Evolutionary conservation across 352 stramenopile species (phyloP).

Genomic region (Globisporangium nagaii): DNA sequence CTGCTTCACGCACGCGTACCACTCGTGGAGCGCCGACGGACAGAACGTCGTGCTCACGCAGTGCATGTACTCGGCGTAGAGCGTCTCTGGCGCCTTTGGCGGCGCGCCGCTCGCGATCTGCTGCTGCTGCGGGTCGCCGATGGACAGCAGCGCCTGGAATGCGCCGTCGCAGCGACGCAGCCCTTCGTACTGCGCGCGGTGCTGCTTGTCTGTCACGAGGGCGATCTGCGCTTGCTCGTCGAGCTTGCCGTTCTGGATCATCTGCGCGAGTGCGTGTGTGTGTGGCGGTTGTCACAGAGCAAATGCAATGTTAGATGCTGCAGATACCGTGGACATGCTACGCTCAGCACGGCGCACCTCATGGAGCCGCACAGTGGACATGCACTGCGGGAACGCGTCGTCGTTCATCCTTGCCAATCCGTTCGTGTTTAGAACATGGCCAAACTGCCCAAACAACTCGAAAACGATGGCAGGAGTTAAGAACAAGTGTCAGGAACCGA

Average conservation of each 20-base stretch:
- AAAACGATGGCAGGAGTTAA: background rate
- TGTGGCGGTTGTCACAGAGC: background rate
- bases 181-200: conserved; percentile 34
- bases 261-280: conserved; percentile 13
- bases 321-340: background rate
- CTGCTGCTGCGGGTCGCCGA: conserved; percentile 15
- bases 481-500: too few relatives aligned
- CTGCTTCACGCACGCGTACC: conserved; percentile 45
- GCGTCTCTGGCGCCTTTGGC: conserved; percentile 29
- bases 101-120: background rate
- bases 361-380: conserved; percentile 55
- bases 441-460: background rate
- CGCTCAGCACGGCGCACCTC: conserved; percentile 26
- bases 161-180: conserved; percentile 47
- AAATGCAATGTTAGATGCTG: background rate
- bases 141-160: conserved; percentile 44
- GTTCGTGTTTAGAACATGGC: too few relatives aligned
- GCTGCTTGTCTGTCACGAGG: conserved; percentile 29
- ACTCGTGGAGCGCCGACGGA: conserved; percentile 39
- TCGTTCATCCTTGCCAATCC: conserved; percentile 22
- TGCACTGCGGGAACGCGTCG: conserved; percentile 46
- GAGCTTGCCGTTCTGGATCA: conserved; percentile 35
- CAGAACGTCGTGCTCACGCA: conserved; percentile 52
- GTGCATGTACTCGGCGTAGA: conserved; percentile 65
- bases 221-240: conserved; percentile 34